phyloP scores from a whole-genome alignment of 2,329 filamentous ascomycete species.

The Lachnellula cervina region DNA sequence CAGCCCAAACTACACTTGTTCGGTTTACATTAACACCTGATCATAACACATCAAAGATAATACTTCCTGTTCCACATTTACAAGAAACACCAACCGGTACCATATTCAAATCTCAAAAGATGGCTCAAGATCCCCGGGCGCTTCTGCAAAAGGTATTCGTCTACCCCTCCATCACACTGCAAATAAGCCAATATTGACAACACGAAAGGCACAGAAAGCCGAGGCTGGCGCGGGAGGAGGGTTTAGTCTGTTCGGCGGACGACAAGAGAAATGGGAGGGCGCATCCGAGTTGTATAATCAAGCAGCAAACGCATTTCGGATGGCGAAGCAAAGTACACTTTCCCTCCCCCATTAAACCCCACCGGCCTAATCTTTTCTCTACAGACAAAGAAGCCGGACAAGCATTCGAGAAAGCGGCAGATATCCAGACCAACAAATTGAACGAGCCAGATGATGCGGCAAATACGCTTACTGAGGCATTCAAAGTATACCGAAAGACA shows the following conservation, averaged over 20 bases:
- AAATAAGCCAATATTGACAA: constrained; percentile 19
- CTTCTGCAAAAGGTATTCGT: constrained; percentile 68
- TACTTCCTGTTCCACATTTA: constrained; percentile 1
- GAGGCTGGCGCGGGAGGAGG: constrained; percentile 69
- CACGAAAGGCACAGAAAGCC: constrained; percentile 75
- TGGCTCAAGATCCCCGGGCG: constrained; percentile 74
- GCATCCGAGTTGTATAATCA: constrained; percentile 84
- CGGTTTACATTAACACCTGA: background rate
- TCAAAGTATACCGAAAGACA: constrained; percentile 88
- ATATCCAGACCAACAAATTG: constrained; percentile 72
- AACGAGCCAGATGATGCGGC: constrained; percentile 92
- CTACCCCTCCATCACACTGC: constrained; percentile 28
- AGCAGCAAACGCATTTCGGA: constrained; percentile 86
- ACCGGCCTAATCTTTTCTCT: constrained; percentile 4
- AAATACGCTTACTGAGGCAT: constrained; percentile 82
- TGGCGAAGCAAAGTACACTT: constrained; percentile 74
- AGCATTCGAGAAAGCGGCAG: constrained; percentile 81
- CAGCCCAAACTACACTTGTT: background rate
- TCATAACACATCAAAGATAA: constrained; percentile 6
- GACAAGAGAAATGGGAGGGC: constrained; percentile 82
- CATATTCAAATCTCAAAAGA: constrained; percentile 32
- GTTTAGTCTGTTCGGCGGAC: constrained; percentile 85
- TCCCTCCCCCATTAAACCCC: background rate
- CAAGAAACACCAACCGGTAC: background rate
- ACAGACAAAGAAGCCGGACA: constrained; percentile 79